These are phyloP conservation scores for Alternaria consortialis DNA, from an alignment of 2,329 filamentous ascomycete species.

Conservation along the genomic window DNA sequence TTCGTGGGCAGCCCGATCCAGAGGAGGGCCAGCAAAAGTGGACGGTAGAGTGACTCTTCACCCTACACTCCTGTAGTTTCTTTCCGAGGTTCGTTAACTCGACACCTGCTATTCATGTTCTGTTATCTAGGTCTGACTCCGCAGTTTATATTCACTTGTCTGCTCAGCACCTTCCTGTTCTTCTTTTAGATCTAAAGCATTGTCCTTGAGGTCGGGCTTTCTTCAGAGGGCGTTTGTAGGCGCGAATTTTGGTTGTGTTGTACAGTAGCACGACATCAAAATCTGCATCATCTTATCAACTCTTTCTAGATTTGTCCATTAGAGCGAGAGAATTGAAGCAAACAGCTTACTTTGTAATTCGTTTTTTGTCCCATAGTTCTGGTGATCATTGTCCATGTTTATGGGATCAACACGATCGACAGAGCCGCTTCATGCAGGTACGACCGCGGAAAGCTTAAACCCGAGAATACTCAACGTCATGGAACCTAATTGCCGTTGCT, in stretches of 20 bases:
- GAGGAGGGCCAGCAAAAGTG: constrained; percentile 19
- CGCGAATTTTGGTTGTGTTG: neutral
- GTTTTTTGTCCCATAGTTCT: neutral
- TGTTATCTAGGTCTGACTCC: neutral
- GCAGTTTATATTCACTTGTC: neutral
- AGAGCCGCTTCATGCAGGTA: constrained; percentile 12
- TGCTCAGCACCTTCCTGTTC: constrained; percentile 1
- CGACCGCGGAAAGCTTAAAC: constrained; percentile 4
- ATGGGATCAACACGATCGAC: constrained; percentile 1
- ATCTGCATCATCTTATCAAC: constrained; percentile 1
- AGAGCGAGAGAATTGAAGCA: neutral
- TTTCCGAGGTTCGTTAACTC: neutral
- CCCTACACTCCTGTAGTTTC: neutral
- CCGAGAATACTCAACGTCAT: constrained; percentile 15
- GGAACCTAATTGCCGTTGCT: constrained; percentile 1
- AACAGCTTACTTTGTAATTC: neutral
- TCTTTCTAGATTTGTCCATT: neutral
- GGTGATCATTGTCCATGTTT: neutral
- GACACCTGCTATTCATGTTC: neutral
- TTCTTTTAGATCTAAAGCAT: constrained; percentile 3
- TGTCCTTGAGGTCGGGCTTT: neutral
- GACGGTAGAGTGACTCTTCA: constrained; percentile 10
- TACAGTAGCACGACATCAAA: constrained; percentile 4
- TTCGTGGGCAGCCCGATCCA: constrained; percentile 32
- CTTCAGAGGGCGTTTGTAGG: neutral